Conservation (phyloP, 2,329 filamentous ascomycete genomes). For the Sclerotinia glacialis region DNA sequence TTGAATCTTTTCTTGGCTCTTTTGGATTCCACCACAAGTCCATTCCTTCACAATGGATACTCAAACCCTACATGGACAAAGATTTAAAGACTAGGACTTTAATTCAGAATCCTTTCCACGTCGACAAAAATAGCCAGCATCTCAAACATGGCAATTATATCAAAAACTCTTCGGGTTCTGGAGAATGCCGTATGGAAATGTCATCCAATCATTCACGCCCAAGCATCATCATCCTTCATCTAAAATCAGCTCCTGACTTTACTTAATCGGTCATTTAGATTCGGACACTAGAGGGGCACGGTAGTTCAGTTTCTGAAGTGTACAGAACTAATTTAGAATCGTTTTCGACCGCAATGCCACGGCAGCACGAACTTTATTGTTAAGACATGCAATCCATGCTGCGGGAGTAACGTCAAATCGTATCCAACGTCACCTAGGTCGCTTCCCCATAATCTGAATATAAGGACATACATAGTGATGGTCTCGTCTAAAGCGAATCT, state of each 20-base stretch:
- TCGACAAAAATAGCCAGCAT: neutral
- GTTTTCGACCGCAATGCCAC: constrained; percentile 7
- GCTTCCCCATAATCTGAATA: constrained; percentile 10
- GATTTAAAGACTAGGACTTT: neutral
- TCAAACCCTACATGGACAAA: neutral
- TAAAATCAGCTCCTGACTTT: constrained; percentile 2
- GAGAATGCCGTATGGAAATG: constrained; percentile 5
- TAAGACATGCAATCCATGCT: constrained; percentile 15
- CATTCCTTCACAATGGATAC: neutral
- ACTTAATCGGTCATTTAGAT: neutral
- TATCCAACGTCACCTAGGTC: constrained; percentile 7
- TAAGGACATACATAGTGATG: neutral
- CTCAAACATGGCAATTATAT: neutral
- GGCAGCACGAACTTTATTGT: constrained; percentile 19
- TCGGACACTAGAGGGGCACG: constrained; percentile 8
- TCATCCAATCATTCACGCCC: neutral
- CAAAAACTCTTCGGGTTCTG: neutral
- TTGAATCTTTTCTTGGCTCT: neutral
- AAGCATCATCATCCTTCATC: constrained; percentile 9
- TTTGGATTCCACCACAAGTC: neutral
- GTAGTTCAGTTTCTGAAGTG: constrained; percentile 10
- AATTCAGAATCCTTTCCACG: neutral
- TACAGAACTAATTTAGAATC: constrained; percentile 12
- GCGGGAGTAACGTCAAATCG: constrained; percentile 11
- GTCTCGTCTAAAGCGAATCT: neutral